Base-by-base conservation (phyloP, 2,329 filamentous ascomycete genomes). In the Cytospora leucostoma region DNA sequence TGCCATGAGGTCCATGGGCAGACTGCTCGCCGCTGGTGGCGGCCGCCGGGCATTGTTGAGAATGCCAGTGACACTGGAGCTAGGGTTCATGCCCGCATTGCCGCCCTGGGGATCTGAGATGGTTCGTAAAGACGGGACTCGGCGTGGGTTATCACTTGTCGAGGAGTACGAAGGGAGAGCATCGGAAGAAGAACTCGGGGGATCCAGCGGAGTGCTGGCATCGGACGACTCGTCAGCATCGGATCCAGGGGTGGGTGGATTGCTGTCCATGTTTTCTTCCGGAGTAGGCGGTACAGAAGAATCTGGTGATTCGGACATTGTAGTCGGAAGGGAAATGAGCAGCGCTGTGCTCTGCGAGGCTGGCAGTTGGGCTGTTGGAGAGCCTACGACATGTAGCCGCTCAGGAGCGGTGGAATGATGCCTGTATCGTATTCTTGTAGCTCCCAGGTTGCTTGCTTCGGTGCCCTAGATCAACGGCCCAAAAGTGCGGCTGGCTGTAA, bases 21-120 rank as follows among this genome's bases (percentile, higher is more conserved):
- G 65, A 34, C 67, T 75, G 50, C 73, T 73, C 1, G 78, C 71
- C 12, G 77, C 71, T 15, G 77, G 76, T 21, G 77, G 72, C 3
- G 84, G 86, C 56, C 84, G 80, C 64, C 86, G 79, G 5, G 84
- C 86, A 68, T 78, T 85, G 74, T 88, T 92, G 71, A 97, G 79
- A 63, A 91, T 84, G 49, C 92, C 92, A 4, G 93, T 80, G 49
- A 91, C 88, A 34, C 90, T 95, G n/a, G 93, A 97, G n/a, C 88
- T 93, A 7, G 89, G 79, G 62, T 86, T 91, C 86, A 96, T 93
- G 63, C 77, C 75, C 32, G 76, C 75, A 35, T 78, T 72, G 61
- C 78, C 13, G 11, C 50, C 79, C 67, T 80, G 78, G 21, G 87
- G 78, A 56, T 88, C 84, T 60, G 87, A 86, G 21, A 84, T 75